Conservation (phyloP, 2,329 filamentous ascomycete species). For the Fusarium aywerte region DNA sequence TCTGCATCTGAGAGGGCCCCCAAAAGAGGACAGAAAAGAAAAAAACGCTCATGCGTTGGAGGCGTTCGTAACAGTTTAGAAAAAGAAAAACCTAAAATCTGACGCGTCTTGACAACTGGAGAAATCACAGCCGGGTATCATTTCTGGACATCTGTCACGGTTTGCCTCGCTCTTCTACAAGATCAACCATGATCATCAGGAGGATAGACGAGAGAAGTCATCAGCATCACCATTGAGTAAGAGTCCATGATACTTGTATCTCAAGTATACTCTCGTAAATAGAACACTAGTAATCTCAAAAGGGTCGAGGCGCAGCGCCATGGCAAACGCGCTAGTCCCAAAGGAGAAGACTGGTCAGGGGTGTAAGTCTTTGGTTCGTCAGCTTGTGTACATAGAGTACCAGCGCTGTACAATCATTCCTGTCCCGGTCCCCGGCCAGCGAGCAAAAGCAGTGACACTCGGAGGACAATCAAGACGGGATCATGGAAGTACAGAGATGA, state of each 20-base stretch:
- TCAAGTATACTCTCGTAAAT: slow-evolving; percentile 29
- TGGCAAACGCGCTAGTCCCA: slow-evolving; percentile 14
- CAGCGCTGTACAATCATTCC: background rate
- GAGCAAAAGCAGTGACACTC: background rate
- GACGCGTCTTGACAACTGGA: background rate
- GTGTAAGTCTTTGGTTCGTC: slow-evolving; percentile 4
- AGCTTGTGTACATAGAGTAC: background rate
- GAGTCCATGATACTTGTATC: slow-evolving; percentile 17
- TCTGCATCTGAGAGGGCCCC: background rate
- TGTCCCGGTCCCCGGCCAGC: background rate
- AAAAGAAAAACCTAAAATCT: background rate
- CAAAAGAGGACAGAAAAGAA: background rate
- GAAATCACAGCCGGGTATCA: slow-evolving; percentile 10
- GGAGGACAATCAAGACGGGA: background rate
- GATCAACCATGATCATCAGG: slow-evolving; percentile 29
- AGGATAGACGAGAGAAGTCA: slow-evolving; percentile 5
- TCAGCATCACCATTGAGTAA: background rate
- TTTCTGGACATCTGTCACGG: slow-evolving; percentile 32
- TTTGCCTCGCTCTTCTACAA: slow-evolving; percentile 17
- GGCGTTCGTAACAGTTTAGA: background rate
- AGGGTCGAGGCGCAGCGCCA: slow-evolving; percentile 21
- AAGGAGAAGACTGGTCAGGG: background rate
- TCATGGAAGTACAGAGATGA: slow-evolving; percentile 2
- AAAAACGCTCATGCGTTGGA: background rate
- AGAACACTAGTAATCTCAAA: slow-evolving; percentile 28